Base-by-base conservation (phyloP, 2,329 filamentous ascomycete genomes). In the Mycosphaerella sp. region DNA sequence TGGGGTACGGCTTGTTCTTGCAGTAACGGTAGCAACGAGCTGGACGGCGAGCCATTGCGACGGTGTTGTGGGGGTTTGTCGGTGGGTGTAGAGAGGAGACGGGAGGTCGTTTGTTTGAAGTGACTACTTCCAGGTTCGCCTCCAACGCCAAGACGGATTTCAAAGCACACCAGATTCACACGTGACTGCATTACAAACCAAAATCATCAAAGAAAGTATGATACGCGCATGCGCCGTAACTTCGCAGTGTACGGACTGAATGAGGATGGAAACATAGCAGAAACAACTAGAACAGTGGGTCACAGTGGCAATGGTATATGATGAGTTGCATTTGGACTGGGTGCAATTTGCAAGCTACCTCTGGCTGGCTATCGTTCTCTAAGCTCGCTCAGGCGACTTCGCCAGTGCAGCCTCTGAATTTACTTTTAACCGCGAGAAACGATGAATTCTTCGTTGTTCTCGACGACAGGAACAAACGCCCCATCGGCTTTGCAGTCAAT, bases 1-100 rank as follows among this genome's bases (percentile, higher is more conserved):
- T 98, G 71, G 93, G 93, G 80, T 96, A 97, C 78, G 92, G 89
- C 87, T 96, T 96, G 87, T 97, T 98, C 89, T 98, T 98, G 91
- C 93, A 98, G 88, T 98, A 98, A 75, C 93, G 66, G 66, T 70
- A 98, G 83, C 93, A 98, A 83, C 93, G 88, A 74, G 93, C 93
- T 75, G 93, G 93, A 87, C 93, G 90, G 80, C 93, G 90, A 75
- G 93, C 93, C 93, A 98, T 98, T 82, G 86, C 91, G 86, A 85
- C 83, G 78, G 81, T 80, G 78, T 78, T 74, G 71, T 71, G 56
- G 46, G 54, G 57, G 54, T 45, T 38, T 70, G 68, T 73, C 74
- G 73, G 75, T 56, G 74, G 74, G 76, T 72, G 75, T 72, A 59
- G 43, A 54, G 58, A 57, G 55, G 45, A 56, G 57, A 50, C 49